A percentile compares a stretch with the other conserved stretches of the same genome.
Evolutionary conservation across 495 filamentous ascomycete species (phyloP).

Genomic region (Gamarada debralockiae): DNA sequence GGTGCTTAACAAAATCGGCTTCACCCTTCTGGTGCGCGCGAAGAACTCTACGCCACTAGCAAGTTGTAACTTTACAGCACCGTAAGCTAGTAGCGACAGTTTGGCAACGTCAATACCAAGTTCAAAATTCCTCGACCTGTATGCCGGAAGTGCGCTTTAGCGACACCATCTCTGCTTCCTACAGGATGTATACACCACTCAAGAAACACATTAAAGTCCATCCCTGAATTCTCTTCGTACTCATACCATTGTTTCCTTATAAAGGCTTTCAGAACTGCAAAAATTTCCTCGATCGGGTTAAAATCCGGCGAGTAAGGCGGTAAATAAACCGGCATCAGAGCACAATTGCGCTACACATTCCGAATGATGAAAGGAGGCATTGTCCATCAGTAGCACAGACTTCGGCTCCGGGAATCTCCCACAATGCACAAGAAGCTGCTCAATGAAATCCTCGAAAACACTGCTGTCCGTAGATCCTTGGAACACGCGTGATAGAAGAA

Average conservation of each 20-base stretch:
- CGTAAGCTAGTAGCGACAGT: too few relatives aligned
- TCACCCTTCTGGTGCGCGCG: too few relatives aligned
- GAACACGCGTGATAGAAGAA: constrained; percentile 32
- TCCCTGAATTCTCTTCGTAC: neutral
- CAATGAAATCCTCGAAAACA: constrained; percentile 39
- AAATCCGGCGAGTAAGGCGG: constrained; percentile 33
- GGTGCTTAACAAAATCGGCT: too few relatives aligned
- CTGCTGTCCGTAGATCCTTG: constrained; percentile 34
- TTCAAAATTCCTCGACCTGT: constrained; percentile 10
- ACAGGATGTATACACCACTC: constrained; percentile 25
- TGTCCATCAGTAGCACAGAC: constrained; percentile 41
- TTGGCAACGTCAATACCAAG: too few relatives aligned
- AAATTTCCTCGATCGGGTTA: constrained; percentile 32
- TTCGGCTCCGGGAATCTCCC: constrained; percentile 32
- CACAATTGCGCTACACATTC: constrained; percentile 31
- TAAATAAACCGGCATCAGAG: constrained; percentile 28
- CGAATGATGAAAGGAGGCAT: constrained; percentile 36
- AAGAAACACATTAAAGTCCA: constrained; percentile 24
- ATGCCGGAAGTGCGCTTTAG: constrained; percentile 29
- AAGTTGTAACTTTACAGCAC: too few relatives aligned
- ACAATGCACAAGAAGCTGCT: constrained; percentile 33
- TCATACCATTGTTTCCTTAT: constrained; percentile 18
- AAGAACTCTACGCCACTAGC: too few relatives aligned
- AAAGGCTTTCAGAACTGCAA: too few relatives aligned
- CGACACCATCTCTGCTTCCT: constrained; percentile 19